Percentiles rank a stretch among this genome's conserved stretches.
phyloP scores from a whole-genome alignment of 441 rosid species.

The Biscutella laevigata region DNA sequence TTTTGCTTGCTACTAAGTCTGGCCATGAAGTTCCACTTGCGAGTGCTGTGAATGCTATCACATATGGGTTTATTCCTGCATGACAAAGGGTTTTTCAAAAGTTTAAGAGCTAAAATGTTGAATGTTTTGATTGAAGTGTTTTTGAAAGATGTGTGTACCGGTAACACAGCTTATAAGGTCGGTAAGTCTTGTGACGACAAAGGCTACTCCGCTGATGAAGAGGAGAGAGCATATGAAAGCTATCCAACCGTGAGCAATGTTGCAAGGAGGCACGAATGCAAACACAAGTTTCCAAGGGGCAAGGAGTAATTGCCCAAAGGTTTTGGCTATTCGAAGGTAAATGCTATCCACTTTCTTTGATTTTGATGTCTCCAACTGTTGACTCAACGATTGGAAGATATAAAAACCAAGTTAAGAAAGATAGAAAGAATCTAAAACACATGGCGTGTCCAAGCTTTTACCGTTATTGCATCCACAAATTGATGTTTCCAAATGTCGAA shows the following conservation, averaged over 20 bases:
- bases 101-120: not conserved
- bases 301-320: conserved; percentile 52
- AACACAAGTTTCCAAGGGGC: conserved; percentile 74
- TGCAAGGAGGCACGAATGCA: conserved; percentile 84
- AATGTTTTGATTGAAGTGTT: not conserved
- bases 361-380: conserved; percentile 60
- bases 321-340: conserved; percentile 33
- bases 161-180: conserved; percentile 86
- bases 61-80: conserved; percentile 78
- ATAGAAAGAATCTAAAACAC: conserved; percentile 2
- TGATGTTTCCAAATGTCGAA: conserved; percentile 68
- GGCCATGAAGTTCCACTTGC: conserved; percentile 95
- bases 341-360: conserved; percentile 44
- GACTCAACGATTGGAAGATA: conserved; percentile 13
- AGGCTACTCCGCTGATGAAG: conserved; percentile 80
- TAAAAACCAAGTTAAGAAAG: not conserved
- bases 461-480: conserved; percentile 59
- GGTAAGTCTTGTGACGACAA: conserved; percentile 55
- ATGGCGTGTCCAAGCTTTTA: conserved; percentile 18
- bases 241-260: conserved; percentile 84
- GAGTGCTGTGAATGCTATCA: conserved; percentile 83
- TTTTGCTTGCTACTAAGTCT: conserved; percentile 89
- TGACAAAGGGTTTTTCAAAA: not conserved
- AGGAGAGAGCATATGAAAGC: conserved; percentile 73
- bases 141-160: conserved; percentile 30